Percentiles rank a stretch among this genome's conserved stretches.
phyloP scores from a whole-genome alignment of 2,329 filamentous ascomycete genomes.

The Hymenoscyphus fraxineus region DNA sequence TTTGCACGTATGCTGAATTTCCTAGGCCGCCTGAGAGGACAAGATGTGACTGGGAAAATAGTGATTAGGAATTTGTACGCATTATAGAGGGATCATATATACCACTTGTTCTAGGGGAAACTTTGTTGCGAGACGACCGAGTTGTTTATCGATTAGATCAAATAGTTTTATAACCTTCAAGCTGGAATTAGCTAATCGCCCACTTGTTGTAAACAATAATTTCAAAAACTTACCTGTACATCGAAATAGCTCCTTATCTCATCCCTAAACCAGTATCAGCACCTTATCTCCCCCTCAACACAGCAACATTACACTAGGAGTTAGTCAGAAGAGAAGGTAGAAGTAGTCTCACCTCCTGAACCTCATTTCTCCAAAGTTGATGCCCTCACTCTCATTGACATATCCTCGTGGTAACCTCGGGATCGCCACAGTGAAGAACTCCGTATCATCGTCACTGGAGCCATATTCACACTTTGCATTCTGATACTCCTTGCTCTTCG shows the following conservation, averaged over 20 bases:
- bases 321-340: background rate
- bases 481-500: conserved; percentile 39
- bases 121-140: conserved; percentile 12
- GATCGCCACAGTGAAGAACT: conserved; percentile 36
- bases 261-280: conserved; percentile 12
- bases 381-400: conserved; percentile 33
- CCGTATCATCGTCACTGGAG: conserved; percentile 34
- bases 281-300: background rate
- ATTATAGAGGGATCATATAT: background rate
- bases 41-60: conserved; percentile 32
- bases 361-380: conserved; percentile 18
- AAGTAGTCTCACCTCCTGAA: conserved; percentile 14
- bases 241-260: conserved; percentile 17
- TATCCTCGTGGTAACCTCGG: conserved; percentile 35
- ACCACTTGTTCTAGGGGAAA: conserved; percentile 19
- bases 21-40: conserved; percentile 42
- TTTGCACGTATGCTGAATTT: conserved; percentile 41
- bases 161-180: conserved; percentile 17
- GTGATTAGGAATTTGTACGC: background rate
- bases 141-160: conserved; percentile 19
- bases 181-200: background rate
- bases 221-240: conserved; percentile 11
- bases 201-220: background rate
- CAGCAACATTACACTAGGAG: background rate
- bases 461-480: conserved; percentile 41